Evolutionary conservation across 2,329 filamentous ascomycete genomes (phyloP).

Genomic region (Camillea tinctor): DNA sequence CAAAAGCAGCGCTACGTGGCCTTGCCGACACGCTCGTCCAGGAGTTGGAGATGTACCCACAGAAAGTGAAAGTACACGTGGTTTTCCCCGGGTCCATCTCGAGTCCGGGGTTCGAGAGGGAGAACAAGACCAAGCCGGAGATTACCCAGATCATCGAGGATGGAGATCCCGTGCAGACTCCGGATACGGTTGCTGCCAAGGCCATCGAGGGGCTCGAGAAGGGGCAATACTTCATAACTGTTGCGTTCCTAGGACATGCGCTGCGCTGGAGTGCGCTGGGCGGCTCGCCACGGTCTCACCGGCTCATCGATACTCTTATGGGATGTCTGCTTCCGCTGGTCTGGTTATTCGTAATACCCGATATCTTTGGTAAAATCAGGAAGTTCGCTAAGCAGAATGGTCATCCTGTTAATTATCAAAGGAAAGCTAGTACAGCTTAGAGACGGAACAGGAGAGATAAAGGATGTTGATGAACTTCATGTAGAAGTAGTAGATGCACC

Average conservation of each 20-base stretch:
- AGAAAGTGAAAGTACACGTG: constrained; percentile 75
- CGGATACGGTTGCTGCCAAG: constrained; percentile 70
- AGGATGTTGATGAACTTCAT: not conserved
- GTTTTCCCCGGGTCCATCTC: constrained; percentile 84
- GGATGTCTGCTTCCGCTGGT: constrained; percentile 52
- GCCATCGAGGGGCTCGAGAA: constrained; percentile 74
- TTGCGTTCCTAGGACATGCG: constrained; percentile 67
- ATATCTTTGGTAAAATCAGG: constrained; percentile 57
- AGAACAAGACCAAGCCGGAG: constrained; percentile 76
- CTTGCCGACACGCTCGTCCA: constrained; percentile 81
- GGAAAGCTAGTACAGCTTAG: constrained; percentile 22
- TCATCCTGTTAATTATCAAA: constrained; percentile 51
- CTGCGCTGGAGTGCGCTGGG: constrained; percentile 65
- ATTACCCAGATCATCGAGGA: constrained; percentile 79
- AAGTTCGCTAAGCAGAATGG: constrained; percentile 58
- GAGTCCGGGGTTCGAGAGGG: constrained; percentile 70
- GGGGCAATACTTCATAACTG: constrained; percentile 77
- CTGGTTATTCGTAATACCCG: constrained; percentile 57
- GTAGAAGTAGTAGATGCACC: not conserved
- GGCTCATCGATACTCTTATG: constrained; percentile 58
- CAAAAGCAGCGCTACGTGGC: constrained; percentile 81
- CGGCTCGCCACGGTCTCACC: constrained; percentile 56
- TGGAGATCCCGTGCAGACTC: constrained; percentile 75
- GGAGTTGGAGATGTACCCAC: constrained; percentile 84
- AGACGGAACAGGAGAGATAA: not conserved